phyloP scores from a whole-genome alignment of 208 protist species.

The Leishmania tropica region DNA sequence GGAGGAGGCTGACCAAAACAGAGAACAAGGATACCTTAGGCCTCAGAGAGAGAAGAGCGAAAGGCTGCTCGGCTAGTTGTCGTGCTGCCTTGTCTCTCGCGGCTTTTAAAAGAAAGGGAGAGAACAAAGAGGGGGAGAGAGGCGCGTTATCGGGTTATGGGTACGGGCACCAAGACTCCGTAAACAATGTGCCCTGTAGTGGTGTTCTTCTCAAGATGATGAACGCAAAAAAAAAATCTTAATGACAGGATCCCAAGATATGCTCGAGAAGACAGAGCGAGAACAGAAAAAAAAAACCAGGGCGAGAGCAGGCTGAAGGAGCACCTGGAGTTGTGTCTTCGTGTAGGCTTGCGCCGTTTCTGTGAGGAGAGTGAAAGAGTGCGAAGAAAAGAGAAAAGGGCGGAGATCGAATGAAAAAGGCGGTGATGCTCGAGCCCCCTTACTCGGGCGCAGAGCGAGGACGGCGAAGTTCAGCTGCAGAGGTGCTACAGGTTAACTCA shows the following conservation, averaged over 20 bases:
- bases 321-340: neutral
- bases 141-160: neutral
- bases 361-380: neutral
- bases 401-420: neutral
- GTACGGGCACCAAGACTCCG: too few relatives aligned
- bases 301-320: neutral
- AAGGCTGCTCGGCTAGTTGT: neutral
- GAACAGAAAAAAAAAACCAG: neutral
- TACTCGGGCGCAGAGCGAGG: neutral
- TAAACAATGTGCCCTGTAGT: too few relatives aligned
- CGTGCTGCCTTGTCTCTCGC: neutral
- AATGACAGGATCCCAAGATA: neutral
- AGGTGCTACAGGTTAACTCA: neutral
- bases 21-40: neutral
- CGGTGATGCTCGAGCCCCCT: neutral
- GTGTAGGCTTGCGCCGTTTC: neutral
- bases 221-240: too few relatives aligned
- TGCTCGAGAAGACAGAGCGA: neutral
- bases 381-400: neutral
- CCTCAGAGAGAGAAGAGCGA: neutral
- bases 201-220: too few relatives aligned
- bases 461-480: neutral
- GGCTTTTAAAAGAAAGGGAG: too few relatives aligned
- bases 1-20: neutral
- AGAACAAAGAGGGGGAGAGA: neutral